Percentiles rank a stretch among this genome's conserved stretches.
Evolutionary conservation across 1,284 basidiomycete genomes (phyloP).

Genomic region (Leucoagaricus sp.): DNA sequence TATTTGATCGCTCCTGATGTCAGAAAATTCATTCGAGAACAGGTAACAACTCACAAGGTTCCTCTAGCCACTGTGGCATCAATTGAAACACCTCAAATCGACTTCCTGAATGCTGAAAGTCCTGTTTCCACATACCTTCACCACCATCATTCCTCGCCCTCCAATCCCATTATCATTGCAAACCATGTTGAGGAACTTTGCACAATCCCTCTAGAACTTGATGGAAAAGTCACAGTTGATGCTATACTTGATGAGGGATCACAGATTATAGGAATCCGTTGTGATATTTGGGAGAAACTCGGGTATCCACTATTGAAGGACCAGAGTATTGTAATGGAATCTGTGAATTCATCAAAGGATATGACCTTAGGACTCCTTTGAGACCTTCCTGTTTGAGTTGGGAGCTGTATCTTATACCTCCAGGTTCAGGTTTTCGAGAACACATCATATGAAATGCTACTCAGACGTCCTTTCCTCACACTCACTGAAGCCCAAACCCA

Average conservation of each 20-base stretch:
- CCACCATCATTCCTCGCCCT: neutral
- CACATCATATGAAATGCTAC: conserved; percentile 18
- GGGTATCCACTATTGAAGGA: neutral
- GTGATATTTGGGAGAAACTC: conserved; percentile 10
- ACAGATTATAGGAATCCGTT: conserved; percentile 8
- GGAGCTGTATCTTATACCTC: conserved; percentile 7
- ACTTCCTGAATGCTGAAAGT: neutral
- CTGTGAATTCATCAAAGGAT: neutral
- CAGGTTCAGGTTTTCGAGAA: conserved; percentile 21
- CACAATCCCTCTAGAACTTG: conserved; percentile 1
- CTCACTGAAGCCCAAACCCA: conserved; percentile 11
- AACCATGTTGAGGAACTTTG: neutral
- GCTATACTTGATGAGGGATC: conserved; percentile 16
- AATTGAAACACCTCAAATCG: neutral
- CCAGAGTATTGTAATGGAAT: conserved; percentile 11
- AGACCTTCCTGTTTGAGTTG: conserved; percentile 9
- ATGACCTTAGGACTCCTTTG: neutral
- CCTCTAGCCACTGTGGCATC: neutral
- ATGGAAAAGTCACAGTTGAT: neutral
- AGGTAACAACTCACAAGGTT: neutral
- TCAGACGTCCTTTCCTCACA: conserved; percentile 18
- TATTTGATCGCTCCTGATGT: neutral
- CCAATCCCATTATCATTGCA: neutral
- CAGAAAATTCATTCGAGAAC: neutral
- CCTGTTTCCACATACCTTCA: neutral